Conservation (phyloP, 352 stramenopile genomes). For the Globisporangium recalcitrans region DNA sequence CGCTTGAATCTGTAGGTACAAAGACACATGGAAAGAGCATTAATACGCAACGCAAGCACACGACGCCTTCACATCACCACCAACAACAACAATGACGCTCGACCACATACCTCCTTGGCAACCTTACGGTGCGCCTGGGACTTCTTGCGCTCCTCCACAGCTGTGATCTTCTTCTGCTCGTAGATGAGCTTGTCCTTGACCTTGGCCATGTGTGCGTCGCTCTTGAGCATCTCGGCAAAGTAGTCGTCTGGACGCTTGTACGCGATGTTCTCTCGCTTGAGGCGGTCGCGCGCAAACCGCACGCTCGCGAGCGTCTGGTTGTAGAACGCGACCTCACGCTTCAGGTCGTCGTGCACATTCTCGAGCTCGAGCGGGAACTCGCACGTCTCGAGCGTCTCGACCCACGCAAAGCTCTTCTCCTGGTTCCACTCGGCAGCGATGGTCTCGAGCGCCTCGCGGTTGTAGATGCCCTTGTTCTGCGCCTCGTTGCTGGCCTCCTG, state of each 20-base stretch:
- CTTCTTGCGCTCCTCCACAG: conserved; percentile 96
- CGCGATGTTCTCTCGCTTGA: conserved; percentile 66
- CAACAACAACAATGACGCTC: not conserved
- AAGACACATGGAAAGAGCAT: not conserved
- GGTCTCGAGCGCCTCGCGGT: conserved; percentile 57
- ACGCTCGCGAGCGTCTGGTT: conserved; percentile 85
- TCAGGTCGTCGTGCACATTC: conserved; percentile 86
- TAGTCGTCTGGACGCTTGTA: conserved; percentile 96
- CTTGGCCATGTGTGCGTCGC: conserved; percentile 93
- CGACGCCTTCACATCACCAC: not conserved
- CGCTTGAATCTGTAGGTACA: conserved; percentile 38
- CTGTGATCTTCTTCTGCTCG: conserved; percentile 99
- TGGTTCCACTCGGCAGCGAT: conserved; percentile 56
- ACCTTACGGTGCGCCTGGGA: conserved; percentile 96
- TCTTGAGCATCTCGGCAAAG: conserved; percentile 99
- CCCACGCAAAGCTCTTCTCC: conserved; percentile 53
- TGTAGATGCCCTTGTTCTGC: conserved; percentile 65
- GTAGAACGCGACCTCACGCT: conserved; percentile 96
- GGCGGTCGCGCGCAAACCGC: conserved; percentile 59
- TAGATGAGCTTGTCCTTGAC: conserved; percentile 99
- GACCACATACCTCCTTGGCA: conserved; percentile 87
- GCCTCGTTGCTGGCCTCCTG: conserved; percentile 25
- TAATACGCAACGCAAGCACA: not conserved
- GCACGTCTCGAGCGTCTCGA: conserved; percentile 79
- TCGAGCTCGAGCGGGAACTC: conserved; percentile 45